Base-by-base conservation (phyloP, 495 filamentous ascomycete genomes). In the Durotheca rogersii region DNA sequence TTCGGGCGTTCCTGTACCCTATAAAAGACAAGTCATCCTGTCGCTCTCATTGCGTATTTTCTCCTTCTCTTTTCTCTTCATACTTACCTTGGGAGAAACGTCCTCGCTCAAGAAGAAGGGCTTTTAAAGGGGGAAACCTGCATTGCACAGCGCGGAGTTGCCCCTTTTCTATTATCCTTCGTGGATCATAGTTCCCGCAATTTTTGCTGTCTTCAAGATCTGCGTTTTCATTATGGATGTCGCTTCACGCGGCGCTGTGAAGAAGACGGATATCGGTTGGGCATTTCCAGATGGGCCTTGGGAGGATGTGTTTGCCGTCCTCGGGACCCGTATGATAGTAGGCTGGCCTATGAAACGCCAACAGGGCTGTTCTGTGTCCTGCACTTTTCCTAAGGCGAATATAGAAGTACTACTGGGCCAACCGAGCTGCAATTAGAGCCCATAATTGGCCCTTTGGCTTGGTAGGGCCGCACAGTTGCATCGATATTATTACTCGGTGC, bases 71-170 rank as follows among this genome's bases (percentile, higher is more conserved):
- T 66, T 70, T 65, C 78, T 81, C 75, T 77, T 81, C 79, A 84
- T 85, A 84, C 81, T 84, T 86, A 86, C 82, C 81, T 85, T 84
- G 79, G 81, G 77, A 78, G 74, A 72, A 74, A 70, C 71, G 67
- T 73, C 66, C 73, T 70, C 46, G 81, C 72, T 85, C 82, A 84
- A 68, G 71, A 81, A 78, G 71, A 69, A 75, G 68, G 76, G 68
- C 58, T 71, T 71, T 74, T 75, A 81, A 73, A 69, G 67, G 67
- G 75, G 75, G 76, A 82, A 80, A 71, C 81, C 82, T 86, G 78
- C 82, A 87, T 87, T 84, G 81, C 83, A 87, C 83, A 86, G 58
- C 82, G 82, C 74, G 83, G 82, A 69, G 80, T 73, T 81, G 70
- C 77, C 74, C 71, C 75, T 68, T 66, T 76, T 81, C 79, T 76